A percentile compares a stretch with the other conserved stretches of the same genome.
Conservation (phyloP, 371 early-diverging fungal genomes). For the Mucor velutinosus region DNA sequence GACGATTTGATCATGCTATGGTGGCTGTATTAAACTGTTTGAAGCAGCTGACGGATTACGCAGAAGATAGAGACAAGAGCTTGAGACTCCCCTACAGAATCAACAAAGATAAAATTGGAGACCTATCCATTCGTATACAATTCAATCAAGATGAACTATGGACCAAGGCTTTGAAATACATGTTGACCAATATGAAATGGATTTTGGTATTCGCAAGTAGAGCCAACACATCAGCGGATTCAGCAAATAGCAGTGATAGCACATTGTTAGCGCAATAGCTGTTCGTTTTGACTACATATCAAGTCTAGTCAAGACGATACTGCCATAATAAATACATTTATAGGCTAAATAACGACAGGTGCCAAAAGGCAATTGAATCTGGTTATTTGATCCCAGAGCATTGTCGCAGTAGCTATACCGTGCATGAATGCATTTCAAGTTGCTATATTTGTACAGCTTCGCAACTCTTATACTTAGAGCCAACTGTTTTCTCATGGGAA, state of each 20-base stretch:
- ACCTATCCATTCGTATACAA: conserved; percentile 80
- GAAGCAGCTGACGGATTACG: conserved; percentile 83
- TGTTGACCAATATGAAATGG: conserved; percentile 87
- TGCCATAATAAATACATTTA: too few relatives aligned
- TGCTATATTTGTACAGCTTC: too few relatives aligned
- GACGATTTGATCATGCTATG: conserved; percentile 90
- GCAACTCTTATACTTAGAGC: too few relatives aligned
- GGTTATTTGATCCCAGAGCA: too few relatives aligned
- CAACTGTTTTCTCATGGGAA: too few relatives aligned
- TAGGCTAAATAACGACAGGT: too few relatives aligned
- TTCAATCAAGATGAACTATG: conserved; percentile 90
- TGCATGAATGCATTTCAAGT: too few relatives aligned
- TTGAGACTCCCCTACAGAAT: conserved; percentile 87
- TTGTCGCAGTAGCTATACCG: too few relatives aligned
- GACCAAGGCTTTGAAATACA: conserved; percentile 91
- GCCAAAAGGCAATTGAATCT: too few relatives aligned
- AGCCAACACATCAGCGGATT: conserved; percentile 30
- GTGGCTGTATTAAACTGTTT: conserved; percentile 88
- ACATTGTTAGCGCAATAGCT: neutral
- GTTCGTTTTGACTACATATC: too few relatives aligned
- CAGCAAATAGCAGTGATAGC: neutral
- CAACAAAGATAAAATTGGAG: conserved; percentile 88
- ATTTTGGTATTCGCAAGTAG: conserved; percentile 74
- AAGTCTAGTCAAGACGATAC: too few relatives aligned
- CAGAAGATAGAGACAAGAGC: conserved; percentile 73